phyloP scores from a whole-genome alignment of 345 rosid genomes.

The Isatis tinctoria region DNA sequence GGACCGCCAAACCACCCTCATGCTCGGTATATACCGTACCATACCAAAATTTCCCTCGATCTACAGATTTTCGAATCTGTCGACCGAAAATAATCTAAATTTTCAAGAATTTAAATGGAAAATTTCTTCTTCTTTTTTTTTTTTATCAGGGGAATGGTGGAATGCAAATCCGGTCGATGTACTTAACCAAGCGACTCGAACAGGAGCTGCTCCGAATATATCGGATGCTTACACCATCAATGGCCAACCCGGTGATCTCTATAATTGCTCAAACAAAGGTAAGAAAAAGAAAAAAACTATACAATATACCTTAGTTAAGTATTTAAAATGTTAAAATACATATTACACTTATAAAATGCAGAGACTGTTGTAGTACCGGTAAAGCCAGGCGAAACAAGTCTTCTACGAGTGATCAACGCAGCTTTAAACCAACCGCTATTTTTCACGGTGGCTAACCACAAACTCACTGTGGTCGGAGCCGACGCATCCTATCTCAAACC shows the following conservation, averaged over 20 bases:
- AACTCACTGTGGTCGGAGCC: constrained; percentile 82
- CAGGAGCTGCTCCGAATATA: constrained; percentile 69
- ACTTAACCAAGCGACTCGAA: constrained; percentile 53
- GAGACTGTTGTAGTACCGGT: constrained; percentile 69
- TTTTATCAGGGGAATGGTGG: constrained; percentile 89
- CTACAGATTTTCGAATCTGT: not conserved
- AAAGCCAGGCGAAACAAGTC: constrained; percentile 69
- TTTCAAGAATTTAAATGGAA: not conserved
- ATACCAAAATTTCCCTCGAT: not conserved
- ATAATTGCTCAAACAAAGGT: constrained; percentile 83
- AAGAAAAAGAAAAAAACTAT: not conserved
- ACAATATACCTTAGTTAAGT: not conserved
- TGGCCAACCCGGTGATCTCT: constrained; percentile 94
- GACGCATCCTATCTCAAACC: constrained; percentile 82
- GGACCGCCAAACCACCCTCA: constrained; percentile 52
- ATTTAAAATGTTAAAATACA: not conserved
- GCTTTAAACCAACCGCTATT: constrained; percentile 82
- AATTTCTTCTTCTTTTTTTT: not conserved
- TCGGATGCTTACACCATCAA: constrained; percentile 88
- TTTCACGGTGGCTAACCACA: constrained; percentile 79
- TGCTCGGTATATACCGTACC: constrained; percentile 53
- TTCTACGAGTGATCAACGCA: constrained; percentile 76
- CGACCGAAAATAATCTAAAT: not conserved
- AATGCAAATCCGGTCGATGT: constrained; percentile 79
- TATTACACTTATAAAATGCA: constrained; percentile 25